Evolutionary conservation across 2,329 filamentous ascomycete species (phyloP).

Genomic region (Cytospora chrysosperma): DNA sequence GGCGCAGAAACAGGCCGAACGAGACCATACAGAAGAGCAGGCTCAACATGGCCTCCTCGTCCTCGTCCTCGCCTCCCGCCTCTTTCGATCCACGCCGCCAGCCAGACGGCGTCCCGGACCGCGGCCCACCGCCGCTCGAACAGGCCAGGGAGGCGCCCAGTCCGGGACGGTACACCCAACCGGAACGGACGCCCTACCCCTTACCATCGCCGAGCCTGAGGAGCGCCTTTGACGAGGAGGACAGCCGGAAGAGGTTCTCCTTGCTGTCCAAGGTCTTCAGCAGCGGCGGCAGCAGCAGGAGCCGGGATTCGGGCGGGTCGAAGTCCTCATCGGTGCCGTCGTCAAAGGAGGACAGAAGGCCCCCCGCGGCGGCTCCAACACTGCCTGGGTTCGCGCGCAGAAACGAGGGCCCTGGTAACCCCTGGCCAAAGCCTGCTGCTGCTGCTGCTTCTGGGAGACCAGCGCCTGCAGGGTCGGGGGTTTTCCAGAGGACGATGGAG

Average conservation of each 20-base stretch:
- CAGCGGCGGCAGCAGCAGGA: not conserved
- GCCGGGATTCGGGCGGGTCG: constrained; percentile 1
- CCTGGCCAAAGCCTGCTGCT: not conserved
- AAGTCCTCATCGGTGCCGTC: not conserved
- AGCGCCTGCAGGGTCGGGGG: not conserved
- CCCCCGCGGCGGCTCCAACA: not conserved
- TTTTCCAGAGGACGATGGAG: constrained; percentile 20
- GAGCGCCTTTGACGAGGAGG: constrained; percentile 16
- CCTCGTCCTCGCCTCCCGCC: not conserved
- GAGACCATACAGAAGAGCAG: not conserved
- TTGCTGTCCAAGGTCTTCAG: constrained; percentile 17
- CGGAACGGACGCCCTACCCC: constrained; percentile 19
- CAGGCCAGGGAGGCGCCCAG: not conserved
- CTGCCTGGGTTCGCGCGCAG: not conserved
- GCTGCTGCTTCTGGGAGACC: not conserved
- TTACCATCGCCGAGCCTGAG: not conserved
- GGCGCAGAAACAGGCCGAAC: not conserved
- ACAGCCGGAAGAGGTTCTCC: constrained; percentile 11
- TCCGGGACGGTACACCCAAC: not conserved
- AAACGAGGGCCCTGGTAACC: not conserved
- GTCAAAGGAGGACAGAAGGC: not conserved
- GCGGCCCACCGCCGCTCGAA: constrained; percentile 10
- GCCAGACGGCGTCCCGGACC: constrained; percentile 14
- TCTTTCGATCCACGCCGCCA: not conserved
- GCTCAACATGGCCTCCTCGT: not conserved